Conservation (phyloP, 2,329 filamentous ascomycete species). For the Venturia asperata region DNA sequence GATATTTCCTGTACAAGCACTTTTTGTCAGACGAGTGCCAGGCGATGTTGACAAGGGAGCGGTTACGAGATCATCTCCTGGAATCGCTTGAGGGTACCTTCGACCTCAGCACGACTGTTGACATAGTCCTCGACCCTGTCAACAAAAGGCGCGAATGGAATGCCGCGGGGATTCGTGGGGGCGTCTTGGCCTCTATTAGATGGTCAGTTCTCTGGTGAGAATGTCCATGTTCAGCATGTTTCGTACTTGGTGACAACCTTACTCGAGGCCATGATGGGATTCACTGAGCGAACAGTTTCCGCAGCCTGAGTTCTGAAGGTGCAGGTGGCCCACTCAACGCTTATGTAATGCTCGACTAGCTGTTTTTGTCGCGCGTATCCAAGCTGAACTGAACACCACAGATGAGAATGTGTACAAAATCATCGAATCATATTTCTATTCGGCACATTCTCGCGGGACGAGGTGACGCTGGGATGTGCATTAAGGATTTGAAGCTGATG, state of each 20-base stretch:
- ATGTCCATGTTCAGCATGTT: neutral
- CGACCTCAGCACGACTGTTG: slow-evolving; percentile 68
- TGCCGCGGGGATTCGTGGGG: slow-evolving; percentile 71
- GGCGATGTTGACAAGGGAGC: neutral
- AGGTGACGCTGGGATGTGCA: too few species aligned
- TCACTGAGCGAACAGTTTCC: neutral
- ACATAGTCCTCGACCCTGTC: slow-evolving; percentile 88
- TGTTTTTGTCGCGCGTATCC: too few species aligned
- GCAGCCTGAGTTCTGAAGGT: neutral
- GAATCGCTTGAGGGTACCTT: slow-evolving; percentile 72
- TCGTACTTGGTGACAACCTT: neutral
- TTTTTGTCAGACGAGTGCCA: slow-evolving; percentile 6
- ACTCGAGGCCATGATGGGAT: neutral
- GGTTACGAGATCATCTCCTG: slow-evolving; percentile 85
- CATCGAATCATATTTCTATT: too few species aligned
- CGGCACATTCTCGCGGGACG: too few species aligned
- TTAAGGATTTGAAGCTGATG: too few species aligned
- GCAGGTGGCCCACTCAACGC: too few species aligned
- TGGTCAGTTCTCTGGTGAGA: neutral
- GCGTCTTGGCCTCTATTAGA: slow-evolving; percentile 36
- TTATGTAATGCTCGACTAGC: too few species aligned
- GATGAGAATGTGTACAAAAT: too few species aligned
- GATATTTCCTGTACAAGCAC: slow-evolving; percentile 64
- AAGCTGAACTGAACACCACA: too few species aligned
- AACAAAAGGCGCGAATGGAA: slow-evolving; percentile 77